These are phyloP conservation scores for Phoma sp. DNA, from an alignment of 2,329 filamentous ascomycete species.

Conservation along the genomic window DNA sequence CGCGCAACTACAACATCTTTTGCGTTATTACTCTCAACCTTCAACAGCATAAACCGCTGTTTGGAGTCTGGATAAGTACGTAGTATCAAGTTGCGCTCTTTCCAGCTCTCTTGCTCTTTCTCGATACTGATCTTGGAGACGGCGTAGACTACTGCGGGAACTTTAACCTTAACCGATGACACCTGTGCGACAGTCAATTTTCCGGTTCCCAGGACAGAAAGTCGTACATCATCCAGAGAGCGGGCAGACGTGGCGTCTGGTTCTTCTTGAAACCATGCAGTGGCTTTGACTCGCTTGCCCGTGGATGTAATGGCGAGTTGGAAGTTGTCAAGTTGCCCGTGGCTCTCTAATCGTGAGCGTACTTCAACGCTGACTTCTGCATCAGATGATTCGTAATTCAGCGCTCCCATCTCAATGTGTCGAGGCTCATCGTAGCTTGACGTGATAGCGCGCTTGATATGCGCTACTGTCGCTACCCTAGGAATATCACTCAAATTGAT, in stretches of 20 bases:
- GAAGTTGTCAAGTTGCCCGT: slow-evolving; percentile 17
- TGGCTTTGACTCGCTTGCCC: slow-evolving; percentile 43
- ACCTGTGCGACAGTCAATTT: slow-evolving; percentile 50
- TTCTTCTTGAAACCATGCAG: slow-evolving; percentile 50
- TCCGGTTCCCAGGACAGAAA: slow-evolving; percentile 41
- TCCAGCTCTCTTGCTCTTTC: slow-evolving; percentile 38
- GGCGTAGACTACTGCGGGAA: slow-evolving; percentile 44
- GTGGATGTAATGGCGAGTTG: slow-evolving; percentile 4
- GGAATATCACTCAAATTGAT: no score
- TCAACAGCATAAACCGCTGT: slow-evolving; percentile 44
- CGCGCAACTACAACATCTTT: slow-evolving; percentile 44
- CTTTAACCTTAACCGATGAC: slow-evolving; percentile 49
- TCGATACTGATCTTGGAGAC: slow-evolving; percentile 41
- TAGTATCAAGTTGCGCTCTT: slow-evolving; percentile 34
- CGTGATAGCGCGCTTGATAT: no score
- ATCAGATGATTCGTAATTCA: slow-evolving; percentile 12
- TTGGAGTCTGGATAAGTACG: slow-evolving; percentile 30
- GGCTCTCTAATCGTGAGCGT: slow-evolving; percentile 13
- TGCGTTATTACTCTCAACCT: slow-evolving; percentile 47
- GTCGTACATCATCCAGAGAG: slow-evolving; percentile 37
- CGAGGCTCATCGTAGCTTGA: no score
- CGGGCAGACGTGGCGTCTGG: slow-evolving; percentile 43
- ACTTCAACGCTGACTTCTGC: slow-evolving; percentile 16
- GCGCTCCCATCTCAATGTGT: background rate
- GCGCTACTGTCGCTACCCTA: no score